Evolutionary conservation across 176 grass and related monocot genomes (phyloP), one percentile per base, ranked within the genome.

Genomic region (Oryza meridionalis): DNA sequence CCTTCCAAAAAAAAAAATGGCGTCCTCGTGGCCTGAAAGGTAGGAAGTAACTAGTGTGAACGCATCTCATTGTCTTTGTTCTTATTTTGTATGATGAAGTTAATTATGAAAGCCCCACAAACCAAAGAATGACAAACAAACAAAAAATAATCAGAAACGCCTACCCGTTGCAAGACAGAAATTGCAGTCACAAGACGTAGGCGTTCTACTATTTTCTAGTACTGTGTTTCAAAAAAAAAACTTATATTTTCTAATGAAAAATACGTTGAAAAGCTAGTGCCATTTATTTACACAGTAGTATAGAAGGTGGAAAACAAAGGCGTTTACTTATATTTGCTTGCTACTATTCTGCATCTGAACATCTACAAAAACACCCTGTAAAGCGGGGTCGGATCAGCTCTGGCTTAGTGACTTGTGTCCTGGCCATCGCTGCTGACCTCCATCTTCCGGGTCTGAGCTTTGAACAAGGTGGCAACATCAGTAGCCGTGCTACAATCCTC

Each of bases 401-500:
- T 51, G 49, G 13, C 73, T 59, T 44, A 68, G 73, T 77, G 63
- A 27, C 5, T 24, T 33, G 7, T 43, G 26, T n/a, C 68, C 62
- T 87, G 63, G 25, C 62, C 76, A 64, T 90, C 79, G 27, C 61
- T 21, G 67, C 69, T 78, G 33, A 94, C 70, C 55, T 88, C 93
- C 88, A 96, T 92, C 73, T 92, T 96, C 80, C 91, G 88, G 26
- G 87, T 88, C 79, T 99, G 96, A 64, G 90, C 89, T 70, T 65
- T 92, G 75, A 91, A 96, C 81, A 96, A 85, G 55, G 21, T 89
- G 47, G 90, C 93, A 85, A 94, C 85, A 79, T 99, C 93, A 50
- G 79, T 9, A 17, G 91, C 87, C 43, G 84, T 68, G 88, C 89
- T 90, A 51, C 96, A 90, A 81, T 91, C 91, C 55, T 96, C 91